These are phyloP conservation scores for Apiospora aurea DNA, from an alignment of 2,329 filamentous ascomycete species.

Conservation along the genomic window DNA sequence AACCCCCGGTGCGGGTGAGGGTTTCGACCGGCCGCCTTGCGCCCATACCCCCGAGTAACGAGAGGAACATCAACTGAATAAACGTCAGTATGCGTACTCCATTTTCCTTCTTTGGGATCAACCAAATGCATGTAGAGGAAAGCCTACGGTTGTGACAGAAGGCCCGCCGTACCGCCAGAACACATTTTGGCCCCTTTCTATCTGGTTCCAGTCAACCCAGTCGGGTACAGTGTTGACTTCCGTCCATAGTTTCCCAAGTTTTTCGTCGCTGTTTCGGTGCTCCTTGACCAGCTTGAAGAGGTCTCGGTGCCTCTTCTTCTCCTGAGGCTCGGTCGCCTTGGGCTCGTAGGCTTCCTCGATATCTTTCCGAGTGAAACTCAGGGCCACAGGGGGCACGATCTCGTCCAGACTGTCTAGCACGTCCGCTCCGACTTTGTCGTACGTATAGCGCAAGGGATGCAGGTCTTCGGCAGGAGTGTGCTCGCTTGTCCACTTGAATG, in stretches of 20 bases:
- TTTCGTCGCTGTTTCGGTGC: conserved; percentile 62
- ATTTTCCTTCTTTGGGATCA: background rate
- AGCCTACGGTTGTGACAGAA: conserved; percentile 61
- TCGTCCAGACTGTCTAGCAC: conserved; percentile 69
- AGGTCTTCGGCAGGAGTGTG: conserved; percentile 69
- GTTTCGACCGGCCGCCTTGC: conserved; percentile 78
- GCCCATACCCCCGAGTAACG: conserved; percentile 71
- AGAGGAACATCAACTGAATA: conserved; percentile 61
- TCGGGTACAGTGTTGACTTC: conserved; percentile 71
- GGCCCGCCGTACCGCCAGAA: conserved; percentile 80
- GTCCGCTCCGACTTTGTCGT: conserved; percentile 73
- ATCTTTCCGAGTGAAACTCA: conserved; percentile 22
- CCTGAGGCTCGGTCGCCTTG: background rate
- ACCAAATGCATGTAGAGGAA: conserved; percentile 28
- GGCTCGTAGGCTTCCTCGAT: conserved; percentile 21
- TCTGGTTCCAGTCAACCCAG: conserved; percentile 82
- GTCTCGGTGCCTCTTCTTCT: conserved; percentile 54
- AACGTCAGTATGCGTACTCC: background rate
- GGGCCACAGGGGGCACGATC: conserved; percentile 56
- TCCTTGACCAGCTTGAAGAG: conserved; percentile 68
- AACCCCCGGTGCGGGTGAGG: conserved; percentile 76
- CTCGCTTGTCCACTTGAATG: conserved; percentile 71
- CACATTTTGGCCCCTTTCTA: conserved; percentile 75
- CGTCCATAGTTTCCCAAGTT: conserved; percentile 65
- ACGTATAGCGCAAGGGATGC: conserved; percentile 67